A percentile compares a stretch with the other conserved stretches of the same genome.
phyloP scores from a whole-genome alignment of 331 rosid species.

The Phaseolus coccineus region DNA sequence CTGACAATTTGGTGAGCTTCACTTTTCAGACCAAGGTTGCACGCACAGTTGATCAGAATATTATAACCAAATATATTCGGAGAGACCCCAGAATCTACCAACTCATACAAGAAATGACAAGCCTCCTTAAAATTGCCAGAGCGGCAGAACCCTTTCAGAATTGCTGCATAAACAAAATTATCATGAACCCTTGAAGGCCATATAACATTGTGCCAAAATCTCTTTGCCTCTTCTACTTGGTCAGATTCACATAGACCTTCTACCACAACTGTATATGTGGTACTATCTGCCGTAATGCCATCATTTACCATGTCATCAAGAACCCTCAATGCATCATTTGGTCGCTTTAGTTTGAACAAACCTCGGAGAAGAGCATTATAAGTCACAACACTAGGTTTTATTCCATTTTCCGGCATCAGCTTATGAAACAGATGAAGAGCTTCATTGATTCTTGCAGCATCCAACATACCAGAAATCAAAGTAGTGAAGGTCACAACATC shows the following conservation, averaged over 20 bases:
- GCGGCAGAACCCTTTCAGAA: slow-evolving; percentile 79
- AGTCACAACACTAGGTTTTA: slow-evolving; percentile 70
- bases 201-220: slow-evolving; percentile 76
- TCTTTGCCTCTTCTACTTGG: slow-evolving; percentile 81
- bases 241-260: slow-evolving; percentile 68
- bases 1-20: slow-evolving; percentile 76
- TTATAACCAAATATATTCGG: slow-evolving; percentile 83
- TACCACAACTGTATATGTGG: slow-evolving; percentile 66
- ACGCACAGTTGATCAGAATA: slow-evolving; percentile 72
- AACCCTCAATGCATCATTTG: slow-evolving; percentile 58
- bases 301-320: slow-evolving; percentile 57
- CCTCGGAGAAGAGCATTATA: slow-evolving; percentile 75
- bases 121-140: slow-evolving; percentile 67
- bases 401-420: slow-evolving; percentile 68
- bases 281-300: slow-evolving; percentile 60
- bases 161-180: slow-evolving; percentile 77
- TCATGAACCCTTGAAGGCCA: slow-evolving; percentile 93
- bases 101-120: slow-evolving; percentile 79
- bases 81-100: slow-evolving; percentile 78
- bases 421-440: slow-evolving; percentile 57
- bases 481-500: slow-evolving; percentile 85
- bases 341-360: slow-evolving; percentile 63
- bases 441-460: slow-evolving; percentile 66
- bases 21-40: slow-evolving; percentile 62
- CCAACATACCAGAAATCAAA: slow-evolving; percentile 67